Evolutionary conservation across 208 protist species (phyloP).

Genomic region (Crithidia brevicula): DNA sequence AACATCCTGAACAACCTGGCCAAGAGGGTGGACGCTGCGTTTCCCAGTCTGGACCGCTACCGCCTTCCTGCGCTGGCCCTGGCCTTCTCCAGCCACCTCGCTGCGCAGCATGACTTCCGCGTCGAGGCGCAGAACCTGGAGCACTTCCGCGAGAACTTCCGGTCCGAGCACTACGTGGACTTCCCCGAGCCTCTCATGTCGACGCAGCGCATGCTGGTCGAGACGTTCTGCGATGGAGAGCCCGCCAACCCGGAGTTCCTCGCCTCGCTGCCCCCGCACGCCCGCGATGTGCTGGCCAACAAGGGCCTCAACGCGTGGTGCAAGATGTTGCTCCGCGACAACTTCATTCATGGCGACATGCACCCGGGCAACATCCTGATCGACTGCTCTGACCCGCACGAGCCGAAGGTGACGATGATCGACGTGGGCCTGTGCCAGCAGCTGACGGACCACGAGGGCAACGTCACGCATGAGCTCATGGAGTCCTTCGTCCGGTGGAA

Average conservation of each 20-base stretch:
- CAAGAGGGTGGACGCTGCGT: conserved; percentile 16
- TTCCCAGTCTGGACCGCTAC: conserved; percentile 47
- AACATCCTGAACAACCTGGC: conserved; percentile 68
- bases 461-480: conserved; percentile 74
- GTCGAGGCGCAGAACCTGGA: conserved; percentile 87
- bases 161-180: conserved; percentile 68
- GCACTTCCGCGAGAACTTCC: conserved; percentile 87
- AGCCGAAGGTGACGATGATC: conserved; percentile 83
- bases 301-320: conserved; percentile 93
- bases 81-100: conserved; percentile 84
- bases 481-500: conserved; percentile 92
- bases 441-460: conserved; percentile 64
- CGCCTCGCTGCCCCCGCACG: conserved; percentile 67
- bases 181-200: conserved; percentile 86
- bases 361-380: conserved; percentile 94
- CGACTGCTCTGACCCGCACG: conserved; percentile 73
- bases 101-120: conserved; percentile 91
- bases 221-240: conserved; percentile 87
- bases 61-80: conserved; percentile 63
- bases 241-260: conserved; percentile 86
- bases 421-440: conserved; percentile 91
- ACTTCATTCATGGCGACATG: conserved; percentile 94
- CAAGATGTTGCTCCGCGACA: conserved; percentile 92
- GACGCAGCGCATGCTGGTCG: conserved; percentile 84
- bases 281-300: conserved; percentile 77